A percentile compares a stretch with the other conserved stretches of the same genome.
Conservation (phyloP, 176 grass and related monocot species). For the Triticum urartu region DNA sequence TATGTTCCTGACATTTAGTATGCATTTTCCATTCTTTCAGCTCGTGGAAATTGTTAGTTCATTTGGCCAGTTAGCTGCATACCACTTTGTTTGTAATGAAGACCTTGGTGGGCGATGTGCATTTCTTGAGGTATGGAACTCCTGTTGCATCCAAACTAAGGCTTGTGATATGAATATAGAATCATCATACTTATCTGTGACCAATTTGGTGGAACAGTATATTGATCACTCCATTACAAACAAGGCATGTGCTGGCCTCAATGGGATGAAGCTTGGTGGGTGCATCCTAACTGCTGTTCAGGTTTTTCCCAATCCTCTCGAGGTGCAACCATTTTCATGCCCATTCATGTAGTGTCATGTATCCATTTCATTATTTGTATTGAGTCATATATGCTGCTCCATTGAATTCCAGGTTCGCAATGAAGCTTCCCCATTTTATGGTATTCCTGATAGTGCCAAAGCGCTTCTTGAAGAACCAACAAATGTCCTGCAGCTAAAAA, state of each 20-base stretch:
- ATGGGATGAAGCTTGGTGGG: slow-evolving; percentile 89
- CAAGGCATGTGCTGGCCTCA: slow-evolving; percentile 93
- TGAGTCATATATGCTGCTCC: background rate
- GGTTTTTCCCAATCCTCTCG: slow-evolving; percentile 49
- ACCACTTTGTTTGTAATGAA: slow-evolving; percentile 58
- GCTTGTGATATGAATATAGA: slow-evolving; percentile 4
- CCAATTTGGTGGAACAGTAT: slow-evolving; percentile 60
- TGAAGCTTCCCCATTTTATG: slow-evolving; percentile 62
- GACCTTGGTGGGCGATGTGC: slow-evolving; percentile 69
- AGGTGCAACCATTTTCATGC: slow-evolving; percentile 38
- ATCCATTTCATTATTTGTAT: slow-evolving; percentile 34
- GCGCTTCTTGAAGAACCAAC: slow-evolving; percentile 66
- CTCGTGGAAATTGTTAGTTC: slow-evolving; percentile 86
- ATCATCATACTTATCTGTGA: slow-evolving; percentile 20
- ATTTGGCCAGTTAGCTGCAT: slow-evolving; percentile 77
- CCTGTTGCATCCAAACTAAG: slow-evolving; percentile 17
- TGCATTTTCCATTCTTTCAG: slow-evolving; percentile 52
- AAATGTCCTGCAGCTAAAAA: slow-evolving; percentile 75
- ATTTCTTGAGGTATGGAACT: slow-evolving; percentile 84
- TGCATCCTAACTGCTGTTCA: slow-evolving; percentile 64
- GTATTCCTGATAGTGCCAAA: slow-evolving; percentile 73
- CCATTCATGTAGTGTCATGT: slow-evolving; percentile 28
- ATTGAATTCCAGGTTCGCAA: slow-evolving; percentile 40
- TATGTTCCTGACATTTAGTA: slow-evolving; percentile 17
- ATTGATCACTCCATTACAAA: slow-evolving; percentile 70